phyloP scores from a whole-genome alignment of 2,329 filamentous ascomycete species.

The Fusarium tuaranense region DNA sequence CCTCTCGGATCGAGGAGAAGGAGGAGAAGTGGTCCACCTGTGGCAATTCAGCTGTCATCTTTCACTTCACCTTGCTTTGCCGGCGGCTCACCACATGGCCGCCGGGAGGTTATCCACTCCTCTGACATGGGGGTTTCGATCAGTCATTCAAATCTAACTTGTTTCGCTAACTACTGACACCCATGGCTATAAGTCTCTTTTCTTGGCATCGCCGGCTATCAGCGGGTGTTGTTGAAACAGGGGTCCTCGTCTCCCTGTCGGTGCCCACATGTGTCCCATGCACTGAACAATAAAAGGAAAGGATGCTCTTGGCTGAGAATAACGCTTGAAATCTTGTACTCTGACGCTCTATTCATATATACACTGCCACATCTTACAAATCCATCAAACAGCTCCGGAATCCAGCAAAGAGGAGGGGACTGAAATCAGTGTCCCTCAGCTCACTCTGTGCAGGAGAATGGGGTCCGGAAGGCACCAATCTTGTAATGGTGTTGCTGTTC shows the following conservation, averaged over 20 bases:
- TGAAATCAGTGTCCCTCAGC: not conserved
- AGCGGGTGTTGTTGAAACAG: not conserved
- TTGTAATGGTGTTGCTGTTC: constrained; percentile 15
- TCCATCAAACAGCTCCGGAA: not conserved
- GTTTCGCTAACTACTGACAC: not conserved
- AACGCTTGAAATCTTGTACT: not conserved
- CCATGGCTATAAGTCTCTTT: not conserved
- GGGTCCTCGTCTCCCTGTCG: not conserved
- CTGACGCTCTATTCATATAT: not conserved
- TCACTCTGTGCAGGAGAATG: constrained; percentile 1
- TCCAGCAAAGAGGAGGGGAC: not conserved
- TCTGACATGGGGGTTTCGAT: not conserved
- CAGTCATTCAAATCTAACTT: not conserved
- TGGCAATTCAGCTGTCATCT: not conserved
- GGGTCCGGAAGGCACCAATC: constrained; percentile 3
- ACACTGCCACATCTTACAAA: not conserved
- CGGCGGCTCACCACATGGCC: not conserved
- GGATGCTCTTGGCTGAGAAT: not conserved
- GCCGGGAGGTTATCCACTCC: not conserved
- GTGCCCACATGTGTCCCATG: not conserved
- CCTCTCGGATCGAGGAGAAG: not conserved
- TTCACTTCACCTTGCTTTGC: not conserved
- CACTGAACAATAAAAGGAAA: not conserved
- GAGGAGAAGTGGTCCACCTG: not conserved
- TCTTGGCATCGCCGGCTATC: not conserved